Base-by-base conservation (phyloP, 2,329 filamentous ascomycete species). In the Curvularia sp. region DNA sequence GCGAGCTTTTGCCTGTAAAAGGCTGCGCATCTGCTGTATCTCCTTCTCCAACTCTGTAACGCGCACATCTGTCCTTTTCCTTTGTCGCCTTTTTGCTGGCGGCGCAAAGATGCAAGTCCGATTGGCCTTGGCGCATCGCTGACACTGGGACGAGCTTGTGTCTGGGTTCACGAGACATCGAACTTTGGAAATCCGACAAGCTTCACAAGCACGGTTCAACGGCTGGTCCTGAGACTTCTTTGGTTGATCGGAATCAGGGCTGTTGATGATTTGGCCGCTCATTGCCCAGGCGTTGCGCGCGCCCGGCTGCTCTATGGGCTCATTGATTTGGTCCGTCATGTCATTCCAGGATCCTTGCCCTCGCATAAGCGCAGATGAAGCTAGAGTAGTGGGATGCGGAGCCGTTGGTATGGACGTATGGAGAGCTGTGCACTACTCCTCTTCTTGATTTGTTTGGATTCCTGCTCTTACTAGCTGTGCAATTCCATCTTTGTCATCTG, bases 11-110 rank as follows among this genome's bases (percentile, higher is more conserved):
- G 68, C 53, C 39, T 66, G 70, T 22, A 77, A 53, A 5, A 76
- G 63, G 28, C 67, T 68, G 33, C 71, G 73, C 71, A 77, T 72
- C 50, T 74, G 70, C 57, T 68, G 73, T 44, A 77, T 70, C 51
- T 76, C 74, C 55, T 64, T 74, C 60, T 77, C 75, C 6, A 77
- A 57, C 42, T 77, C 75, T 28, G 75, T 73, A 5, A 77, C 74
- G 18, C 75, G 64, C 9, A 76, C 72, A 55, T 77, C 75, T 48
- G 75, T 77, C 44, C 74, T 68, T 39, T 77, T 77, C 5, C 74
- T 65, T 49, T 76, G 75, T 12, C 73, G 61, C 35, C 75, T 64
- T 62, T 76, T 76, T 44, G 68, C 70, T n/a, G 75, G 74, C 1
- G 74, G 62, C 15, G 73, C 72, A 60, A 77, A 77, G n/a, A 76